Percentiles rank a stretch among this genome's conserved stretches.
phyloP scores from a whole-genome alignment of 2,329 filamentous ascomycete species.

The Pezicula neosporulosa region DNA sequence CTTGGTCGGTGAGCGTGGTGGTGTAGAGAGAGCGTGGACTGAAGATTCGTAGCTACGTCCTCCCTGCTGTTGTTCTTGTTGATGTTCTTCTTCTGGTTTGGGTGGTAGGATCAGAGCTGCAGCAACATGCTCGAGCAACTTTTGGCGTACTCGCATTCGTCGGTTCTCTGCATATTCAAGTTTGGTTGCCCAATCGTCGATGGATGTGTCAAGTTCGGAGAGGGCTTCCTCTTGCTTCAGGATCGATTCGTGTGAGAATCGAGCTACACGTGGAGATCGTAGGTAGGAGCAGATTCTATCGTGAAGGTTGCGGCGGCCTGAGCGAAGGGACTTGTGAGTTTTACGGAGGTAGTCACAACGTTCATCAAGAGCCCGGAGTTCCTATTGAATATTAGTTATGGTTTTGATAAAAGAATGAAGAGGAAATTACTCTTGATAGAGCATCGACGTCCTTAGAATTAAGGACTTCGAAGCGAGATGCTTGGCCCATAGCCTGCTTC shows the following conservation, averaged over 20 bases:
- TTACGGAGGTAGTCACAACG: constrained; percentile 74
- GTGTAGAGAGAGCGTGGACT: constrained; percentile 14
- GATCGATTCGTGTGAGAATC: constrained; percentile 71
- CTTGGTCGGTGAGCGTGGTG: constrained; percentile 32
- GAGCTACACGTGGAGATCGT: constrained; percentile 65
- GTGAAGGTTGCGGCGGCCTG: constrained; percentile 75
- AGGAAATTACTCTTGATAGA: constrained; percentile 55
- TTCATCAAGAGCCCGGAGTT: constrained; percentile 73
- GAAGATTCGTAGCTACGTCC: background rate
- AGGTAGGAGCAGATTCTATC: constrained; percentile 75
- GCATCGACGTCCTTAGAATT: constrained; percentile 58
- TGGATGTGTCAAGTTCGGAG: constrained; percentile 70
- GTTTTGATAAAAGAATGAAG: background rate
- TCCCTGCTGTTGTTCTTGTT: constrained; percentile 44
- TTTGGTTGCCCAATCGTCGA: constrained; percentile 78
- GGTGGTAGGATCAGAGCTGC: constrained; percentile 55
- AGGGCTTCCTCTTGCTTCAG: constrained; percentile 78
- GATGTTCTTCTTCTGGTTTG: constrained; percentile 17
- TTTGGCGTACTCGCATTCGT: constrained; percentile 71
- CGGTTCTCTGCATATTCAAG: constrained; percentile 79
- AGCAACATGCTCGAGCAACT: constrained; percentile 77
- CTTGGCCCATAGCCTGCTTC: constrained; percentile 59
- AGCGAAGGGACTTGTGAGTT: constrained; percentile 70
- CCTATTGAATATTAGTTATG: constrained; percentile 37
- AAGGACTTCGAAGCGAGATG: constrained; percentile 62